Base-by-base conservation (phyloP, 2,329 filamentous ascomycete species). In the Tricladium varicosporioides region DNA sequence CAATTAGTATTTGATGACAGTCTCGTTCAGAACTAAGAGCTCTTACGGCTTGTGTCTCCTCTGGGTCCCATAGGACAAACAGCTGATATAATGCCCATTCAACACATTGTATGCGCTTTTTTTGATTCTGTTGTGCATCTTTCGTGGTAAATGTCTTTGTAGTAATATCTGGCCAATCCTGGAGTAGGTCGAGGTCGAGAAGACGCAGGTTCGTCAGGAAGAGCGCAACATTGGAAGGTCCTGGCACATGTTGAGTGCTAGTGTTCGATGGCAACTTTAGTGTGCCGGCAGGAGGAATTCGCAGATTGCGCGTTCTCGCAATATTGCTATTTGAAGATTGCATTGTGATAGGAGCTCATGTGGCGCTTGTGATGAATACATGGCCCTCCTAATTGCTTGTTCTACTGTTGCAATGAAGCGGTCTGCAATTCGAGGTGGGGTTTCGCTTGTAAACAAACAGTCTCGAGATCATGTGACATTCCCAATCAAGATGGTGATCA, bases 81-180 rank as follows among this genome's bases (percentile, higher is more conserved):
- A 99, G 80, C 51, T 90, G 87, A 72, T 89, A 96, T n/a, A 97
- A 77, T 0, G 88, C 85, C 91, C 93, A 97, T 76, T 99, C 94
- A 40, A 92, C 84, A 58, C 85, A 85, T 65, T 89, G 85, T 40
- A 96, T 86, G 53, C 93, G 84, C 72, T 87, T 88, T 74, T 93
- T 94, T 72, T 93, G 88, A 53, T 89, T 89, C 61, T 87, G 85
- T 48, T 81, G 80, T 0, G 80, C 81, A 66, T 89, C 82, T 56
- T 80, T 85, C 3, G 80, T 77, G 2, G 84, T 83, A 69, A 97
- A 91, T 1, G 88, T 89, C 50, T 86, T 79, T 0, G 79, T 70
- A 1, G 83, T 85, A 56, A 97, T 88, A 15, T 75, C 80, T 0
- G 93, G 93, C 89, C 92, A 97, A 73, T 95, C 91, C 0, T 83